A percentile compares a stretch with the other conserved stretches of the same genome.
Evolutionary conservation across 371 early-diverging fungal species (phyloP).

Genomic region (Caulochytrium protostelioides): DNA sequence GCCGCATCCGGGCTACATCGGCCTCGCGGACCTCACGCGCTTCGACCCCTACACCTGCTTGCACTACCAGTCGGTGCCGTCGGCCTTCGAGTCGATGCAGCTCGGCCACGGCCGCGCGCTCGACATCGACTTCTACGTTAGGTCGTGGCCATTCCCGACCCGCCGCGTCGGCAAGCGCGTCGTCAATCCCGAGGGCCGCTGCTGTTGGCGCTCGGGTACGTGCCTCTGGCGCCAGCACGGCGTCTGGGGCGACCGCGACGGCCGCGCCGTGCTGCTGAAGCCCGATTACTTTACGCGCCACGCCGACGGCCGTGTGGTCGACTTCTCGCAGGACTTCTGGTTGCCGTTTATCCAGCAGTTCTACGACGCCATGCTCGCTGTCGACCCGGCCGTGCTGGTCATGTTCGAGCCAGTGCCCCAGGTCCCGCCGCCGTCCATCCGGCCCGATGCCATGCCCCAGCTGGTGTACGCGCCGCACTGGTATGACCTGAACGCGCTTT

Average conservation of each 20-base stretch:
- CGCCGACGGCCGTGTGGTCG: conserved; percentile 20
- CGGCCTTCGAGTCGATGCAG: conserved; percentile 45
- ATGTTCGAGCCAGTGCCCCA: conserved; percentile 59
- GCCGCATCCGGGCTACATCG: conserved; percentile 58
- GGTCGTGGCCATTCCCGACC: conserved; percentile 53
- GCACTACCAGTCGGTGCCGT: conserved; percentile 43
- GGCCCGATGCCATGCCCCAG: conserved; percentile 13
- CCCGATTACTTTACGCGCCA: conserved; percentile 43
- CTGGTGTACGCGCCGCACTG: conserved; percentile 59
- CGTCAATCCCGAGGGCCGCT: conserved; percentile 28
- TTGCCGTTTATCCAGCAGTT: conserved; percentile 41
- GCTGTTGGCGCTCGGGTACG: conserved; percentile 34
- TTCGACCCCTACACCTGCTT: conserved; percentile 44
- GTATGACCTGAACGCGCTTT: conserved; percentile 55
- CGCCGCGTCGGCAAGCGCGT: conserved; percentile 26
- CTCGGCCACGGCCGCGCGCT: conserved; percentile 39
- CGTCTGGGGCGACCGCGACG: conserved; percentile 41
- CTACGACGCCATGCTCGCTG: conserved; percentile 33
- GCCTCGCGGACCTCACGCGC: conserved; percentile 24
- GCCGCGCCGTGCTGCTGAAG: conserved; percentile 24
- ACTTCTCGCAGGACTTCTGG: conserved; percentile 43
- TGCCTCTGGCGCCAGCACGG: conserved; percentile 59
- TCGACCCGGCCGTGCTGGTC: conserved; percentile 26
- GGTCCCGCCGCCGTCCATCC: conserved; percentile 35
- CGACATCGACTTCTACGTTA: conserved; percentile 42